Base-by-base conservation (phyloP, 176 grass and related monocot genomes). In the Miscanthus lutarioriparius region DNA sequence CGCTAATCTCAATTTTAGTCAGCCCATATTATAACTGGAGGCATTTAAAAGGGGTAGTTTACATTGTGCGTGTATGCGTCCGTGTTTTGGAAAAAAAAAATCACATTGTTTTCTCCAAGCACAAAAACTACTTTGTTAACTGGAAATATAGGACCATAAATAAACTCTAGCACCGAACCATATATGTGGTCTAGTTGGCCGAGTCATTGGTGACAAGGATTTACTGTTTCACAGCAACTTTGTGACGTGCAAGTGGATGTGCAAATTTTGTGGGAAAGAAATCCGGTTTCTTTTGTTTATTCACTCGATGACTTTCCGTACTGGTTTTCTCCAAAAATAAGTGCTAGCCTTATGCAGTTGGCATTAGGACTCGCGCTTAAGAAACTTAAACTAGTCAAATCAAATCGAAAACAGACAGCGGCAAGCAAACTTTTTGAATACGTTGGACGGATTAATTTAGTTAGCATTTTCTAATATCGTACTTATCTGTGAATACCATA, bases 171-270 rank as follows among this genome's bases (percentile, higher is more conserved):
- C 45, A 63, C 64, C 44, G 70, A 81, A 70, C 79, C 65, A 33
- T 33, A 69, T 69, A 7, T 37, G 79, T 45, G 65, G 2, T 43
- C 79, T 76, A 23, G 70, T 74, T 74, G 28, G 2, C 32, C 30
- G 45, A 38, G 3, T 77, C 22, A 66, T 11, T 19, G 40, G 44
- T 74, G 44, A 30, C 26, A 10, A 53, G 14, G 30, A 67, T 67
- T 80, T 10, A 27, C 33, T 69, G 53, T 26, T 81, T 41, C 35
- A 40, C 8, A 28, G n/a, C 8, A 58, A 25, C 38, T 70, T 53
- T 58, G 36, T 33, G 48, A 53, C 78, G 40, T 75, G 72, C 45
- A 75, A 70, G 79, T 58, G 79, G 47, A 10, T 33, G 66, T 36
- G 37, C 66, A 54, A 81, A 58, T 70, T 15, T 81, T 58, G 40